Evolutionary conservation across 148 eudicot species (phyloP), one percentile per base, ranked within the genome.

Genomic region (Fagopyrum tataricum): DNA sequence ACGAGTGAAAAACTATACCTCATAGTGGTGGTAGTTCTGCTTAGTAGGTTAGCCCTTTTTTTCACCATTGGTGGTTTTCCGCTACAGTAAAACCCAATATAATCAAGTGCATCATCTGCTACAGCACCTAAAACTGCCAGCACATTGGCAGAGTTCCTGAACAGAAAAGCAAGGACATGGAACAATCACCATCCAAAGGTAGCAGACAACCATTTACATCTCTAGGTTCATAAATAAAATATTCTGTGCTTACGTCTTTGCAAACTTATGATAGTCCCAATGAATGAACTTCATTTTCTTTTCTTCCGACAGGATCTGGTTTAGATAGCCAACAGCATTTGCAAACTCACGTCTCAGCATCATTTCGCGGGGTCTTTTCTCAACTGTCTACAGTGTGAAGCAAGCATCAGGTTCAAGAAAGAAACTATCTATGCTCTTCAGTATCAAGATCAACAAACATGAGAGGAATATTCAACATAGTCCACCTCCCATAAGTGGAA

Each of bases 251-350:
- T 85, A 95, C 98, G 93, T 91, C 87, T 95, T 95, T 4, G 97
- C 93, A 82, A 91, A 91, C 79, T 91, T 91, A 78, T 95, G 93
- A 78, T 91, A 91, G 81, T 95, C 98, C 97, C 97, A 91, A 75
- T 91, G 97, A 59, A 95, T 87, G 79, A 91, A 95, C 58, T 80
- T 85, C 37, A 95, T 83, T 51, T 90, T 91, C 75, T 82, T 83
- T 77, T 91, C 93, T 77, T 88, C 90, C 26, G 85, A 64, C 52
- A 95, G 80, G 67, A 90, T 90, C 79, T 91, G 96, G 79, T 95
- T 95, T 44, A 95, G 87, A 78, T 95, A 95, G 72, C 91, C 96
- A 67, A 95, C 98, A 20, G 98, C 98, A 84, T 78, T 85, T 8
- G 97, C 83, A 80, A 95, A 95, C 80, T 91, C 98, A 75, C 97